Evolutionary conservation across 148 eudicot species (phyloP).

Genomic region (Fagopyrum tataricum): DNA sequence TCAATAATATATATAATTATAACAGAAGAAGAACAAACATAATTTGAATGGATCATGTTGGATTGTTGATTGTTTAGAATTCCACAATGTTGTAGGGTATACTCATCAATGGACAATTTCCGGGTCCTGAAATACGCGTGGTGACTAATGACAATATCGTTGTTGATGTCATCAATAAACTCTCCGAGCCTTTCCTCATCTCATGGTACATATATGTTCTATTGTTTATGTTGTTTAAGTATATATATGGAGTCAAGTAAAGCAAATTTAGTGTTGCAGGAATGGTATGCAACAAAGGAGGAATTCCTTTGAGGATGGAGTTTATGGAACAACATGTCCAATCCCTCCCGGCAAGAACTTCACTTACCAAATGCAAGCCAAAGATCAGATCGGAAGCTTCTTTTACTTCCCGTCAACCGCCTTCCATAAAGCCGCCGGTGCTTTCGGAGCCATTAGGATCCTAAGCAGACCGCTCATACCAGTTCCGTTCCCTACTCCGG

Average conservation of each 20-base stretch:
- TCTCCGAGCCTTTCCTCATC: slow-evolving; percentile 74
- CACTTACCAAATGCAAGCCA: slow-evolving; percentile 67
- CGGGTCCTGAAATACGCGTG: slow-evolving; percentile 65
- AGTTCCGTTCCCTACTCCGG: slow-evolving; percentile 66
- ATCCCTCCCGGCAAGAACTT: slow-evolving; percentile 76
- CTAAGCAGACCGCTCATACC: slow-evolving; percentile 68
- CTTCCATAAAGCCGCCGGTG: slow-evolving; percentile 85
- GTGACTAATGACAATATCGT: slow-evolving; percentile 70
- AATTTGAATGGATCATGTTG: neutral
- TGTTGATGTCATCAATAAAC: slow-evolving; percentile 50
- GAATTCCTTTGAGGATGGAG: slow-evolving; percentile 73
- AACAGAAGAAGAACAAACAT: neutral
- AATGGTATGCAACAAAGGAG: slow-evolving; percentile 74
- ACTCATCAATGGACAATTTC: slow-evolving; percentile 70
- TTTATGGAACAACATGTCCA: slow-evolving; percentile 84
- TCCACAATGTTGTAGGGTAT: slow-evolving; percentile 45
- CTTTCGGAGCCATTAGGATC: slow-evolving; percentile 64
- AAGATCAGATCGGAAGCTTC: slow-evolving; percentile 86
- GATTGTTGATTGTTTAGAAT: neutral
- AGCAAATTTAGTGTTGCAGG: slow-evolving; percentile 27
- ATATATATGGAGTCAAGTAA: neutral
- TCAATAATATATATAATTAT: neutral
- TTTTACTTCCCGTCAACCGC: slow-evolving; percentile 74
- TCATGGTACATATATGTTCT: slow-evolving; percentile 38
- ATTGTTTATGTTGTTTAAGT: neutral